Evolutionary conservation across 2,329 filamentous ascomycete genomes (phyloP), one percentile per base, ranked within the genome.

Genomic region (Stachybotrys chartarum): DNA sequence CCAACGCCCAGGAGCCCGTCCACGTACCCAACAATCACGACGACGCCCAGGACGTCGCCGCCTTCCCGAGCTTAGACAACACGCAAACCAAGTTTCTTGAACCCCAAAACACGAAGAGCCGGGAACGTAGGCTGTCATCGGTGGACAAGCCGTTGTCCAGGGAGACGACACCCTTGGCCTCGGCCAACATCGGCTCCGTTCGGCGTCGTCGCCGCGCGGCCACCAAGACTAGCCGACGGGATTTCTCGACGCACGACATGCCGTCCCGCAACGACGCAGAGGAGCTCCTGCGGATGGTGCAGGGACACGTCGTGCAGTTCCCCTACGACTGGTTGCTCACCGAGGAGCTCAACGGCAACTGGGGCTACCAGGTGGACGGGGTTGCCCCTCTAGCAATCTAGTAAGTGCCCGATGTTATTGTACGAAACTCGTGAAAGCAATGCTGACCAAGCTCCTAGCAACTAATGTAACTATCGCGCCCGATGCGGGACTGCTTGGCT

Each of bases 301-400:
- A 97, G 70, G 94, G 94, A 1, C 86, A 92, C 68, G 71, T 99
- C 53, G 92, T 99, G 30, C 77, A 90, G 60, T 99, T 95, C 78
- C 94, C 94, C 6, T 96, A 97, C 71, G 91, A 99, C 66, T 99
- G 95, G 91, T 82, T 96, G 54, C 83, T 88, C 63, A 88, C 87
- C 55, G 94, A 97, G 74, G 94, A 97, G 76, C 84, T 86, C 66
- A 92, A 91, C 61, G 90, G 91, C 55, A 96, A 97, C 68, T 99
- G 94, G 94, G 82, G 97, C 59, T 97, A 96, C 73, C 91, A 93
- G 67, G 90, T 97, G 55, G 94, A 99, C 71, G 88, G 95, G 71
- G 87, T 99, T 68, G 95, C 94, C 64, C 94, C 94, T 55, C 78
- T 99, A 73, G 91, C 97, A 75, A 97, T 99, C 66, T 99, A 99